Evolutionary conservation across 352 stramenopile species (phyloP), one percentile per base, ranked within the genome.

Genomic region (Blastocystis sp.): DNA sequence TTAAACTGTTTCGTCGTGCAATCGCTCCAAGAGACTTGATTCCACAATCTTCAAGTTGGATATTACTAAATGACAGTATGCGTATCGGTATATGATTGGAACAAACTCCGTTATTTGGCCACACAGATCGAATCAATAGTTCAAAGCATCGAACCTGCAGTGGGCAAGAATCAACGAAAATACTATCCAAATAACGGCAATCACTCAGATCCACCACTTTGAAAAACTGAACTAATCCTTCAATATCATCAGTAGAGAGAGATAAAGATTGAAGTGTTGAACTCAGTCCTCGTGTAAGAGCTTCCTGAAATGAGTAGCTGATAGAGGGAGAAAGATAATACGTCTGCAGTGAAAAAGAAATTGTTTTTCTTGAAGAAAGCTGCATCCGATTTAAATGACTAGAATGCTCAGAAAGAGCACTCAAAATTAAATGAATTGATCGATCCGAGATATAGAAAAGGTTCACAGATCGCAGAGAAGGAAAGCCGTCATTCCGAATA

Each of bases 401-500:
- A n/a, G 55, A 26, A 20, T 43, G 39, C 23, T 64, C 45, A 63
- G 50, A 20, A 8, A 80, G 6, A 6, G 41, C 43, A 1, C 55
- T 13, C 15, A 80, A 6, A 43, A 80, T 8, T 7, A 53, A 18
- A 18, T 50, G 8, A 39, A 80, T 34, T 13, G 50, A 45, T 3
- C 37, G n/a, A 34, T 80, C 70, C 6, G 47, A 66, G 15, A 62
- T 1, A 80, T 26, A 45, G 47, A n/a, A 20, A 26, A 80, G 13
- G 3, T 45, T 39, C 3, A 80, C 4, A 0, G 34, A 26, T n/a
- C 70, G 50, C 3, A 80, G 43, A 20, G 29, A 62, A 4, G 55
- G 34, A 37, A 80, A 80, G 18, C 70, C 70, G 39, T 80, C 70
- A 34, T 80, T 80, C 26, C 34, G 13, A 53, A 80, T 64, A 26